phyloP scores from a whole-genome alignment of 176 grass and related monocot genomes.

The Eremochloa ophiuroides region DNA sequence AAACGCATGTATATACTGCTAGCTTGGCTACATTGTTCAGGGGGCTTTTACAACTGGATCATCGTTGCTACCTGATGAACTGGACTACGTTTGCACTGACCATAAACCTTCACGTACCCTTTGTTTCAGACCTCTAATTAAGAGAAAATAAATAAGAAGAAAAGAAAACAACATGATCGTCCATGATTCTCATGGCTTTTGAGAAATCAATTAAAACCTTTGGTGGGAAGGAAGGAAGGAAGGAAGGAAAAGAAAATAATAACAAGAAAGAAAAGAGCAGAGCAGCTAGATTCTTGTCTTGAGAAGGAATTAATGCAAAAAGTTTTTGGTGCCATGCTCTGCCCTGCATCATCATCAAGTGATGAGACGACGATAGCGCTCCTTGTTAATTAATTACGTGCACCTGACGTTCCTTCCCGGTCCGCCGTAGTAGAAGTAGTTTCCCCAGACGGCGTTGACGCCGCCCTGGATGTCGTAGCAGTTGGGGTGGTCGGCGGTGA shows the following conservation, averaged over 20 bases:
- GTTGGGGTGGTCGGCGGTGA: conserved; percentile 72
- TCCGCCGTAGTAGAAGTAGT: conserved; percentile 93
- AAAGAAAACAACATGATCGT: background rate
- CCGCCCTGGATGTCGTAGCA: conserved; percentile 92
- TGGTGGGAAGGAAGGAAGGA: background rate
- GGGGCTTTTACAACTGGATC: conserved; percentile 23
- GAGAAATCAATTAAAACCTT: conserved; percentile 23
- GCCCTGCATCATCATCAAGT: too few relatives aligned
- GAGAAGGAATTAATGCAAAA: background rate
- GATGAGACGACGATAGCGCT: too few relatives aligned
- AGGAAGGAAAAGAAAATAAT: background rate
- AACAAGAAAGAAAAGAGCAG: background rate
- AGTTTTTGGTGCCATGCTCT: too few relatives aligned
- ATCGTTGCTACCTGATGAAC: conserved; percentile 17
- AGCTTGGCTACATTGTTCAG: conserved; percentile 21
- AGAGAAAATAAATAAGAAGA: background rate
- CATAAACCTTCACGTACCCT: background rate
- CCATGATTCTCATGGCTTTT: conserved; percentile 12
- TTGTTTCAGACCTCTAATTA: background rate
- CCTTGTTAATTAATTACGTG: background rate
- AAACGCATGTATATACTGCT: conserved; percentile 34
- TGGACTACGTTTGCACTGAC: background rate
- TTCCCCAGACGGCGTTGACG: conserved; percentile 66
- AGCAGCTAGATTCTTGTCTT: background rate
- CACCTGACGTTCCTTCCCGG: conserved; percentile 68